Base-by-base conservation (phyloP, 306 rosid genomes). In the Lagenaria siceraria region DNA sequence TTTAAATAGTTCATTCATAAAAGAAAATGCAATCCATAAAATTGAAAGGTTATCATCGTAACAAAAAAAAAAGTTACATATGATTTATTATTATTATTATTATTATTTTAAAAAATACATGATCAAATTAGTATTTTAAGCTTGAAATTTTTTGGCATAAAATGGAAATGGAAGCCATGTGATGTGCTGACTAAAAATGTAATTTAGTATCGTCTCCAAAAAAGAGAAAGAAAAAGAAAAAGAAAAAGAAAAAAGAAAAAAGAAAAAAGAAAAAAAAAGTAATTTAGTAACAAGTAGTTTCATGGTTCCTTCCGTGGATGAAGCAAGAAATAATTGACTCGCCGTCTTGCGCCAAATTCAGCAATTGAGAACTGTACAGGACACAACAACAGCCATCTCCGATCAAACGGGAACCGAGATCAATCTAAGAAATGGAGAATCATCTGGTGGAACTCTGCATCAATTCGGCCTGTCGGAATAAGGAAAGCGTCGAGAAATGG, bases 401-500 rank as follows among this genome's bases (percentile, higher is more conserved):
- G 56, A 46, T 70, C 36, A 24, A 43, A 12, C 53, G 58, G 33
- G 33, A 14, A 9, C 12, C 10, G 66, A 40, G 51, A 8, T 68
- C 49, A 51, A 46, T 48, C 81, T 52, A 24, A 60, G 24, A 36
- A 24, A 86, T 54, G 87, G 80, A 77, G 82, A 84, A 71, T 76
- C 82, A 61, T 24, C 80, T 90, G 86, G 85, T 87, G 65, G 64
- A 81, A 75, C 81, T 88, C 4, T 88, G 92, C 85, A 52, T 90
- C 7, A 76, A 88, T 1, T 81, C 92, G 18, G 96, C 96, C 19
- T 85, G 92, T 60, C 42, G 43, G 63, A 85, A 70, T 84, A 78
- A 11, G 21, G 88, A 86, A 10, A 85, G 81, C 84, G 84, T 90
- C 4, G 87, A 90, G 11, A 86, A 75, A 73, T 92, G 96, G 97